Conservation (phyloP, 148 eudicot species). For the Cornus florida region DNA sequence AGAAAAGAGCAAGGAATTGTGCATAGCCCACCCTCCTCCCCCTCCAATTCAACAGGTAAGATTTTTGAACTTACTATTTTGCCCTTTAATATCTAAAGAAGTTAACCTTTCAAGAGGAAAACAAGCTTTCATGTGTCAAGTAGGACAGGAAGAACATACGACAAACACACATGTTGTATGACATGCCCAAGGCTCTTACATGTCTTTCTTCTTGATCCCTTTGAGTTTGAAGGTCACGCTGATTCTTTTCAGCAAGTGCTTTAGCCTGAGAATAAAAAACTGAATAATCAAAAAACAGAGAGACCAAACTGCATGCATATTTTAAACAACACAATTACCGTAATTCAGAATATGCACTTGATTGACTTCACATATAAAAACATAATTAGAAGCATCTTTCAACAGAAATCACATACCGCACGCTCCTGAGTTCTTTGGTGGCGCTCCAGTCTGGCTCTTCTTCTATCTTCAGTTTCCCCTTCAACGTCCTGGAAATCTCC, state of each 20-base stretch:
- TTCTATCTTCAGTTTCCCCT: conserved; percentile 63
- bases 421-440: conserved; percentile 67
- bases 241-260: conserved; percentile 63
- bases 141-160: not conserved
- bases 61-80: too few species aligned
- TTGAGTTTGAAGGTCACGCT: conserved; percentile 56
- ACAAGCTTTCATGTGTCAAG: not conserved
- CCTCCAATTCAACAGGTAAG: too few species aligned
- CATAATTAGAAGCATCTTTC: not conserved
- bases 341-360: not conserved
- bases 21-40: too few species aligned
- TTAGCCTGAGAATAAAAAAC: conserved; percentile 38
- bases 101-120: too few species aligned
- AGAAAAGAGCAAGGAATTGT: not conserved
- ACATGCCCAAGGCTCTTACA: conserved; percentile 36
- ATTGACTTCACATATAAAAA: not conserved
- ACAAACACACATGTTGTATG: not conserved
- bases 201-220: conserved; percentile 58
- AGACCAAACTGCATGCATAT: not conserved
- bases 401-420: conserved; percentile 41
- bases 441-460: conserved; percentile 58
- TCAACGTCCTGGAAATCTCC: conserved; percentile 57
- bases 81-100: not conserved
- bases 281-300: conserved; percentile 5
- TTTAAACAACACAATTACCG: not conserved